Conservation (phyloP, 2,329 filamentous ascomycete species). For the Venturia asperata region DNA sequence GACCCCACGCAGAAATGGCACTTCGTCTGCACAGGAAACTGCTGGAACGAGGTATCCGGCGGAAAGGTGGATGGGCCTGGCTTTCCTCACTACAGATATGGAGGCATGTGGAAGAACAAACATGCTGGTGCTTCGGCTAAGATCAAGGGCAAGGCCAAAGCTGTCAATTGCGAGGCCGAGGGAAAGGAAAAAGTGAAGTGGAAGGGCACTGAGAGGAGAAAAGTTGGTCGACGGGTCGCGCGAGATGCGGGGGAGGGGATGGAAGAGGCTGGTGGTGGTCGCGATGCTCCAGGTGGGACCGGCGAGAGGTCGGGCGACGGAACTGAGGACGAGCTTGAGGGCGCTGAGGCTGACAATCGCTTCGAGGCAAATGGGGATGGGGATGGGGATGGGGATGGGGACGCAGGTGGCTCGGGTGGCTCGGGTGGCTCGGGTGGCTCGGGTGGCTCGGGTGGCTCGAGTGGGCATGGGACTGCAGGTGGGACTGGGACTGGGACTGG, state of each 20-base stretch:
- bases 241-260: background rate
- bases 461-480: too few relatives aligned
- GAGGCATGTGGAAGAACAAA: conserved; percentile 15
- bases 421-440: too few relatives aligned
- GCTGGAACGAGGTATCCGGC: conserved; percentile 40
- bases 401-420: too few relatives aligned
- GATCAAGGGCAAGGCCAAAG: background rate
- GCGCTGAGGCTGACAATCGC: too few relatives aligned
- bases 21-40: conserved; percentile 38
- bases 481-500: too few relatives aligned
- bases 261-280: background rate
- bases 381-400: background rate
- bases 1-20: conserved; percentile 36
- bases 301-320: background rate
- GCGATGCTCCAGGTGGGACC: background rate
- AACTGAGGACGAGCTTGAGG: too few relatives aligned
- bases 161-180: background rate
- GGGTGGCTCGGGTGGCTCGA: too few relatives aligned
- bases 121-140: conserved; percentile 14
- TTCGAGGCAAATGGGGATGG: background rate
- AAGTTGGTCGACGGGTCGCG: background rate
- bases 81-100: conserved; percentile 1
- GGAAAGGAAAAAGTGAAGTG: background rate
- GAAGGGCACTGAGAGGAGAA: background rate
- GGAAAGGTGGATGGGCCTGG: conserved; percentile 35